phyloP scores from a whole-genome alignment of 1,284 basidiomycete genomes.

The Leccinum fallax region DNA sequence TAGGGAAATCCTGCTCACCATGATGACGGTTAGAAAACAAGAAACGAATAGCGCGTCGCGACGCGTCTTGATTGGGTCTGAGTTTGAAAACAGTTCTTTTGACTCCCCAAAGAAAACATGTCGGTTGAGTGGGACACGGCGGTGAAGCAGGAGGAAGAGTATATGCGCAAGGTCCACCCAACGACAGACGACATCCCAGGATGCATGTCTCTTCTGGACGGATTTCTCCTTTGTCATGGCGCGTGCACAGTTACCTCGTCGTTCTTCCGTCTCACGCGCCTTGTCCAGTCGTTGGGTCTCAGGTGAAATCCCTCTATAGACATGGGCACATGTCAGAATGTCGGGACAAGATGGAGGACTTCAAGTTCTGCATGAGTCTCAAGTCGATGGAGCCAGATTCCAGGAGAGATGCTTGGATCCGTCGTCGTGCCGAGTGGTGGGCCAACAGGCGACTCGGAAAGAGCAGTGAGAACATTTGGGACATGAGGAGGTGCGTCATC shows the following conservation, averaged over 20 bases:
- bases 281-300: constrained; percentile 71
- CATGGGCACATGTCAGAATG: constrained; percentile 83
- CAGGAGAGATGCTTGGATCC: constrained; percentile 82
- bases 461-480: constrained; percentile 96
- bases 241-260: constrained; percentile 24
- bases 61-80: constrained; percentile 34
- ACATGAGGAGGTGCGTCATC: constrained; percentile 64
- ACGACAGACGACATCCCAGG: constrained; percentile 78
- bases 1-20: constrained; percentile 27
- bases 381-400: constrained; percentile 80
- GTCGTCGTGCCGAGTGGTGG: constrained; percentile 89
- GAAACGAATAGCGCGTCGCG: constrained; percentile 35
- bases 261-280: constrained; percentile 12
- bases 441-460: constrained; percentile 70
- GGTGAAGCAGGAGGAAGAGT: constrained; percentile 65
- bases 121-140: constrained; percentile 49
- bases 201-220: constrained; percentile 80
- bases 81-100: constrained; percentile 35
- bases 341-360: constrained; percentile 82
- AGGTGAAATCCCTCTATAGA: constrained; percentile 86
- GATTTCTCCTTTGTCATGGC: constrained; percentile 81
- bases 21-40: constrained; percentile 23
- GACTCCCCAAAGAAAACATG: too few species aligned
- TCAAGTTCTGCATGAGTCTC: constrained; percentile 92
- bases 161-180: constrained; percentile 66